Evolutionary conservation across 306 rosid species (phyloP), one percentile per base, ranked within the genome.

Genomic region (Pyrus betulifolia): DNA sequence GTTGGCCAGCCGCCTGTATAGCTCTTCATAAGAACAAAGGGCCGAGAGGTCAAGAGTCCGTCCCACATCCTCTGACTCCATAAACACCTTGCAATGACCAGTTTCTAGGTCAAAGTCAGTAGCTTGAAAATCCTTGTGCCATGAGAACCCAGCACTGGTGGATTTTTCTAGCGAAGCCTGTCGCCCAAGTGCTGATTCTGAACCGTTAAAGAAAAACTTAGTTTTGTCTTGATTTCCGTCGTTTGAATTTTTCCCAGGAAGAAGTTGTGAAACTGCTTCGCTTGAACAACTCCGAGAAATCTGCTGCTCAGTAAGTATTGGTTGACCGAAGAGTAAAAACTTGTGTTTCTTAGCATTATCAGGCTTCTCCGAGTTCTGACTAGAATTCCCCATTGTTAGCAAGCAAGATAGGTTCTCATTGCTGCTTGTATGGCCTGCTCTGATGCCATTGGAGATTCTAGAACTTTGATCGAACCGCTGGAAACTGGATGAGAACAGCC

Each of bases 21-120:
- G 87, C 74, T 95, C 99, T 72, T 92, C 97, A 62, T 92, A 95
- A 3, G 99, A 95, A 67, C 89, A 82, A 17, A 95, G 71, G 74
- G 67, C 71, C 0, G 93, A 86, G 52, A 95, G 89, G 79, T 95
- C 93, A 9, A 95, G 84, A 11, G 96, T 91, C 58, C 97, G 85
- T 64, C 99, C 97, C n/a, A 95, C 96, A 30, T 95, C 97, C 76
- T 95, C 99, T 0, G 97, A 88, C 76, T 95, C 97, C 93, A 91
- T 71, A 80, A 92, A 95, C 17, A 95, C 99, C 86, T 95, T 92
- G 84, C 99, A 95, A 76, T 88, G 99, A 77, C 97, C 95, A 0
- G 80, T 88, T 46, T 90, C 96, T 62, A 83, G 69, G 42, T 91
- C 96, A 46, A 84, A 63, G 63, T 86, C 82, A 45, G 84, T 28